Conservation (phyloP, 2,329 filamentous ascomycete genomes). For the Penicillium sp. region DNA sequence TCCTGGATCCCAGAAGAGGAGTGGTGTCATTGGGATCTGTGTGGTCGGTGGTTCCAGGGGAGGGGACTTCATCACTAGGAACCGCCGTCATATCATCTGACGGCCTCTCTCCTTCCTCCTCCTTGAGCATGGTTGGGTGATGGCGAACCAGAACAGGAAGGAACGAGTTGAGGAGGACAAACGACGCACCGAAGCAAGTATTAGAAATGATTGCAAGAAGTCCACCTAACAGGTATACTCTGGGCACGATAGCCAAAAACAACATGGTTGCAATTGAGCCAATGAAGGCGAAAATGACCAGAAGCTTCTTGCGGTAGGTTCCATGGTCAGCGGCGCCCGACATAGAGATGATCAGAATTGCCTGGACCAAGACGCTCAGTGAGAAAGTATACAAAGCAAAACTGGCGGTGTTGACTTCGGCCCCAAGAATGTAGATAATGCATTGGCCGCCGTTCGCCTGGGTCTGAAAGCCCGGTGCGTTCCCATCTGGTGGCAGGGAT, state of each 20-base stretch:
- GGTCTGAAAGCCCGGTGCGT: constrained; percentile 19
- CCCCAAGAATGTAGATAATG: constrained; percentile 76
- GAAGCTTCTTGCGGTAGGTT: constrained; percentile 82
- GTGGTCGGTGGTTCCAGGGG: neutral
- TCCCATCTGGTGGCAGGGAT: constrained; percentile 21
- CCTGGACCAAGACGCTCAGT: constrained; percentile 84
- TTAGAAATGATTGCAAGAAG: constrained; percentile 88
- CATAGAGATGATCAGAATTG: constrained; percentile 90
- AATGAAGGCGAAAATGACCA: constrained; percentile 80
- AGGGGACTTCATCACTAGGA: neutral
- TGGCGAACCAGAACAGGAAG: constrained; percentile 86
- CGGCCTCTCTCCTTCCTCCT: constrained; percentile 4
- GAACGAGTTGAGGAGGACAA: constrained; percentile 94
- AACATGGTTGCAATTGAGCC: constrained; percentile 84
- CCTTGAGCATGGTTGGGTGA: constrained; percentile 62
- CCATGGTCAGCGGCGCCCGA: constrained; percentile 95
- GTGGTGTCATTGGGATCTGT: constrained; percentile 23
- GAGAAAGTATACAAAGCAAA: constrained; percentile 99
- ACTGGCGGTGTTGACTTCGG: constrained; percentile 91
- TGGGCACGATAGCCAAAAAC: constrained; percentile 76
- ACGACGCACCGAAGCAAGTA: constrained; percentile 91
- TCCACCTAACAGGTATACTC: constrained; percentile 77
- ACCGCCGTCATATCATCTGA: constrained; percentile 5
- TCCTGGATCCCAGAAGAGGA: constrained; percentile 27
- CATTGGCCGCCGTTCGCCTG: constrained; percentile 64